A percentile compares a stretch with the other conserved stretches of the same genome.
phyloP scores from a whole-genome alignment of 805 yeast genomes.

The Yamadazyma kitorensis region DNA sequence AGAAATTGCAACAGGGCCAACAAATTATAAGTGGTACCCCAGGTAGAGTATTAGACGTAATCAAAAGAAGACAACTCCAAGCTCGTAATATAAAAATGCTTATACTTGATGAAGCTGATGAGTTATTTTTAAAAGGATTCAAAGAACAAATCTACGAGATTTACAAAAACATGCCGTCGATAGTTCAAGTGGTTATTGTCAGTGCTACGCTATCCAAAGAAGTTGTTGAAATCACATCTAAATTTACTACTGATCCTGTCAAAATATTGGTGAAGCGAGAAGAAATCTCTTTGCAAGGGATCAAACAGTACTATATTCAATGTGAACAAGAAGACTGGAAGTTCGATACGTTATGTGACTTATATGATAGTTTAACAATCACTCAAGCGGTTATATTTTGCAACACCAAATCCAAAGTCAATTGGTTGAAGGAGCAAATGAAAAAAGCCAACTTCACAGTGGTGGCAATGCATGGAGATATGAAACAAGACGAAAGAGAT shows the following conservation, averaged over 20 bases:
- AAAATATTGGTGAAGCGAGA: constrained; percentile 93
- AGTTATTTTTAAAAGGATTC: constrained; percentile 88
- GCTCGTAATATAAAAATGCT: constrained; percentile 82
- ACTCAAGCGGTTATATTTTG: constrained; percentile 97
- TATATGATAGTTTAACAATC: constrained; percentile 91
- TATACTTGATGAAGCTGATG: constrained; percentile 96
- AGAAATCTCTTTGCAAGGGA: constrained; percentile 90
- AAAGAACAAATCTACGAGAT: constrained; percentile 93
- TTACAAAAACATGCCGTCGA: constrained; percentile 77
- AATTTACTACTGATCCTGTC: constrained; percentile 91
- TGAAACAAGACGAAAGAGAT: constrained; percentile 91
- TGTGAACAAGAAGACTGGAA: constrained; percentile 94
- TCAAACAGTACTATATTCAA: constrained; percentile 85
- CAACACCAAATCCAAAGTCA: constrained; percentile 93
- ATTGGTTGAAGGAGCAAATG: constrained; percentile 76
- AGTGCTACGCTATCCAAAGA: constrained; percentile 93
- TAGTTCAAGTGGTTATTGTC: constrained; percentile 88
- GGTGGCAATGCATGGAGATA: constrained; percentile 93
- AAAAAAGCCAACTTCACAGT: constrained; percentile 84
- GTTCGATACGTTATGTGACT: constrained; percentile 89
- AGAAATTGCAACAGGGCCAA: constrained; percentile 71
- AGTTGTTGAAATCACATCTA: constrained; percentile 86
- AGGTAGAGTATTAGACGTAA: constrained; percentile 90
- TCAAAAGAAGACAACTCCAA: constrained; percentile 73
- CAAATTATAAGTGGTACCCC: constrained; percentile 97